Base-by-base conservation (phyloP, 1,139 yeast genomes). In the Petasospora rhodanensis region DNA sequence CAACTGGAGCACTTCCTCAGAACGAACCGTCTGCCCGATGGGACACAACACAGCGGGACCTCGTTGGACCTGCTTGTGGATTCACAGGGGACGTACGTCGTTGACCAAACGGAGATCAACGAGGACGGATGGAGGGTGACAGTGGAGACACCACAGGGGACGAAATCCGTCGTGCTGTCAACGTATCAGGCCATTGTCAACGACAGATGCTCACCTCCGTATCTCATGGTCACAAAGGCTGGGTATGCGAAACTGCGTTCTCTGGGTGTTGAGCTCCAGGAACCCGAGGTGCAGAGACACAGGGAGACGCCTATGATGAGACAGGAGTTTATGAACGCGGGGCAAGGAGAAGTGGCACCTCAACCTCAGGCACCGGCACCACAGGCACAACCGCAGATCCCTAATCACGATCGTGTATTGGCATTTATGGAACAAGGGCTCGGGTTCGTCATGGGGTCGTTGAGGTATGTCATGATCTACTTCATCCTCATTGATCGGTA, bases 131-230 rank as follows among this genome's bases (percentile, higher is more conserved):
- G 35, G 30, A 33, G 29, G 28, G 21, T 52, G 18, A 33, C 39
- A 3, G 14, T 47, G 3, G 24, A 45, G 7, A 37, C 51, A 0
- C 14, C 23, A 1, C 16, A 32, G 10, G 51, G 48, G 3, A 37
- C 33, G 6, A 38, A 42, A 11, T 37, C 29, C 7, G 62, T 62
- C 0, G 16, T 24, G 0, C 48, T 70, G 23, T 62, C 61, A 25
- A 51, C 67, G 0, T 59, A 68, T 0, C 68, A 70, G 35, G 66
- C 67, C 22, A 64, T 69, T 4, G 49, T 70, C 11, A 70, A 68
- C n/a, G 63, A 65, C 23, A 46, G 61, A n/a, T n/a, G n/a, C 14
- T 61, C 55, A 4, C 49, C 51, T 3, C 71, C 72, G 1, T 70
- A 69, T 40, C 32, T 68, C 5, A 52, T 69, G 45, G 36, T 70